A percentile compares a stretch with the other conserved stretches of the same genome.
Evolutionary conservation across 257 asterid genomes (phyloP).

Genomic region (Nicotiana tabacum): DNA sequence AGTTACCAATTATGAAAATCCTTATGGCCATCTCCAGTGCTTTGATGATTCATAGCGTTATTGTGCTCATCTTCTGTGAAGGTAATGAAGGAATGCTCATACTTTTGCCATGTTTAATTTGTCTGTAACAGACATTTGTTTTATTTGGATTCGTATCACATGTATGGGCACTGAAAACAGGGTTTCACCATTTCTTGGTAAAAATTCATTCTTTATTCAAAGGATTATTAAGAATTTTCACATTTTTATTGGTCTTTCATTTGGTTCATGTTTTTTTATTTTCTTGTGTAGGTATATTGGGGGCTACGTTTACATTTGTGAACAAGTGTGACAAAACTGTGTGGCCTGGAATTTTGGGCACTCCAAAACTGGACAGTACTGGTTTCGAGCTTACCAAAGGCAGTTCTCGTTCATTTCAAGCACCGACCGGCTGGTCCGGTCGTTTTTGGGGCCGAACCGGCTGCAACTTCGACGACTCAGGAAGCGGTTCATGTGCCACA

Average conservation of each 20-base stretch:
- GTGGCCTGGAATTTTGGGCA: slow-evolving; percentile 75
- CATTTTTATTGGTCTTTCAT: not conserved
- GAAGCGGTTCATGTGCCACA: slow-evolving; percentile 54
- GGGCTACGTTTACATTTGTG: slow-evolving; percentile 54
- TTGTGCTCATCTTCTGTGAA: slow-evolving; percentile 13
- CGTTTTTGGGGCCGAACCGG: slow-evolving; percentile 79
- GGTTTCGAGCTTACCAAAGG: slow-evolving; percentile 62
- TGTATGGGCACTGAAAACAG: too few relatives aligned
- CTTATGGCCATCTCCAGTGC: slow-evolving; percentile 12
- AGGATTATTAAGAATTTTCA: not conserved
- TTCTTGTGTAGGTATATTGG: slow-evolving; percentile 17
- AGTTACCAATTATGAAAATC: not conserved
- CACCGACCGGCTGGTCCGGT: slow-evolving; percentile 82
- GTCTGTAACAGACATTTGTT: not conserved
- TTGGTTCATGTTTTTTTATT: not conserved
- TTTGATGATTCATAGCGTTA: slow-evolving; percentile 5
- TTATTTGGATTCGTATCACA: too few relatives aligned
- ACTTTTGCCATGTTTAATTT: not conserved
- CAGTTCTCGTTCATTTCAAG: slow-evolving; percentile 49
- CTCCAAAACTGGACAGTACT: slow-evolving; percentile 44
- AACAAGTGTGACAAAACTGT: slow-evolving; percentile 64
- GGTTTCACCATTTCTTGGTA: not conserved
- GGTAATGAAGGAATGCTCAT: not conserved
- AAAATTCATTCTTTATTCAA: not conserved
- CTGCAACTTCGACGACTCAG: slow-evolving; percentile 51